Evolutionary conservation across 106 monocot species (phyloP).

Genomic region (Dioscorea zingiberensis): DNA sequence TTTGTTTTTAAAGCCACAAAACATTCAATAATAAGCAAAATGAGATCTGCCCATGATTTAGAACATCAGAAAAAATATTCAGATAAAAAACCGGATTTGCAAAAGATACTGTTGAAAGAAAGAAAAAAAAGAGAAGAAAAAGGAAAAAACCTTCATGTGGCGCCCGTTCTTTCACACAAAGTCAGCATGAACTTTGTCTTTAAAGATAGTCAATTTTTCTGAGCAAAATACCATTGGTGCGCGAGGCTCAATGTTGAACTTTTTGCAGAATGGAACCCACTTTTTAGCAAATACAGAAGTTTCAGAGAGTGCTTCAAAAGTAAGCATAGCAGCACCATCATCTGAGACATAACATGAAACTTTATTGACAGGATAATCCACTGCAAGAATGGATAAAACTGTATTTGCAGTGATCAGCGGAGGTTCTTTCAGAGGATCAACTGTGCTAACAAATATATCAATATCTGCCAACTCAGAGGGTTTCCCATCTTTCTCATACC

Average conservation of each 20-base stretch:
- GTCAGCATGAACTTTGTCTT: conserved; percentile 63
- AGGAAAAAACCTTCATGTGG: conserved; percentile 66
- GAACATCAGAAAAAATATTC: no score
- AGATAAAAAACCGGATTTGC: no score
- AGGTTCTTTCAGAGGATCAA: conserved; percentile 83
- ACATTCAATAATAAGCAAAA: no score
- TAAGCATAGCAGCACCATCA: conserved; percentile 78
- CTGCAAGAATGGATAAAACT: conserved; percentile 75
- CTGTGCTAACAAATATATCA: conserved; percentile 84
- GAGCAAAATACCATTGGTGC: conserved; percentile 84
- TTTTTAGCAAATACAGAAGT: conserved; percentile 62
- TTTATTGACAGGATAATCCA: conserved; percentile 74
- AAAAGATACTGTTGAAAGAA: no score
- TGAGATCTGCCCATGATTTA: no score
- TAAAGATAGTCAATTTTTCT: conserved; percentile 80
- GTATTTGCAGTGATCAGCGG: conserved; percentile 84
- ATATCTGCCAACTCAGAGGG: conserved; percentile 57
- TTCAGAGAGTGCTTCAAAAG: conserved; percentile 78
- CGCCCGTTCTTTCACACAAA: conserved; percentile 78
- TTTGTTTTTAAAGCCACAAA: no score
- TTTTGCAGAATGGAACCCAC: conserved; percentile 72
- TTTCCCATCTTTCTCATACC: conserved; percentile 79
- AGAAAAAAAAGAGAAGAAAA: no score
- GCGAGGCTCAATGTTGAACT: conserved; percentile 64
- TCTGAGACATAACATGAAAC: conserved; percentile 80